Percentiles rank a stretch among this genome's conserved stretches.
These are phyloP conservation scores for Penicillium crystallinum DNA, from an alignment of 495 filamentous ascomycete genomes.

Conservation along the genomic window DNA sequence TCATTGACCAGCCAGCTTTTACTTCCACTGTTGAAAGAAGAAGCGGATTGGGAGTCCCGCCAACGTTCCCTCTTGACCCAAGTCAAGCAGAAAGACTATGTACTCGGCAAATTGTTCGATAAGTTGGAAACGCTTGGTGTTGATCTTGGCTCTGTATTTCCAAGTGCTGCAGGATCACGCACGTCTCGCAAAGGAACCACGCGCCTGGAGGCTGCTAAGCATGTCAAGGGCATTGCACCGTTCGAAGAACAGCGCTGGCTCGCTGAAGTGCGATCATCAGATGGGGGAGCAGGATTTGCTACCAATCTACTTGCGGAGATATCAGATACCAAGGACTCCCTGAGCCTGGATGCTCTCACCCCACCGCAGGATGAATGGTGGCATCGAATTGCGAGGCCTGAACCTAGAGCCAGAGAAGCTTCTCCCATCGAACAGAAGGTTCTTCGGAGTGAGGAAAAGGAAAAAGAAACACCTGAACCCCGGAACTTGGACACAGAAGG, in stretches of 20 bases:
- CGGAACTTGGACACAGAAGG: constrained; percentile 10
- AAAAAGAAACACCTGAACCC: not conserved
- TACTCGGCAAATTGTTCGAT: constrained; percentile 70
- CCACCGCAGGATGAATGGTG: constrained; percentile 37
- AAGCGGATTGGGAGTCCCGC: constrained; percentile 46
- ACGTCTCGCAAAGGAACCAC: constrained; percentile 28
- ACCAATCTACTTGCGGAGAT: constrained; percentile 25
- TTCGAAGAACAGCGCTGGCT: constrained; percentile 45
- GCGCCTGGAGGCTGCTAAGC: constrained; percentile 32
- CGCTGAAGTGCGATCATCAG: constrained; percentile 18
- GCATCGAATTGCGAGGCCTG: constrained; percentile 21
- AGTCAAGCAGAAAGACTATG: constrained; percentile 71
- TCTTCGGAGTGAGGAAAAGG: not conserved
- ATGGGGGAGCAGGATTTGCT: constrained; percentile 13
- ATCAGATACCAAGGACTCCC: constrained; percentile 1
- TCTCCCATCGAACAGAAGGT: constrained; percentile 1
- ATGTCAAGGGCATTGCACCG: constrained; percentile 41
- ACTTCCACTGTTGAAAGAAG: constrained; percentile 61
- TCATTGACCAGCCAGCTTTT: constrained; percentile 57
- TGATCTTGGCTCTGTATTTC: constrained; percentile 67
- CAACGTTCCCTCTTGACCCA: constrained; percentile 51
- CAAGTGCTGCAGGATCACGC: constrained; percentile 49
- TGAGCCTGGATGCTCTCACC: constrained; percentile 6
- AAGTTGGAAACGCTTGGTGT: constrained; percentile 66
- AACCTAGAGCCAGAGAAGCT: not conserved